Evolutionary conservation across 768 basidiomycete genomes (phyloP).

Genomic region (Harrya chromipes): DNA sequence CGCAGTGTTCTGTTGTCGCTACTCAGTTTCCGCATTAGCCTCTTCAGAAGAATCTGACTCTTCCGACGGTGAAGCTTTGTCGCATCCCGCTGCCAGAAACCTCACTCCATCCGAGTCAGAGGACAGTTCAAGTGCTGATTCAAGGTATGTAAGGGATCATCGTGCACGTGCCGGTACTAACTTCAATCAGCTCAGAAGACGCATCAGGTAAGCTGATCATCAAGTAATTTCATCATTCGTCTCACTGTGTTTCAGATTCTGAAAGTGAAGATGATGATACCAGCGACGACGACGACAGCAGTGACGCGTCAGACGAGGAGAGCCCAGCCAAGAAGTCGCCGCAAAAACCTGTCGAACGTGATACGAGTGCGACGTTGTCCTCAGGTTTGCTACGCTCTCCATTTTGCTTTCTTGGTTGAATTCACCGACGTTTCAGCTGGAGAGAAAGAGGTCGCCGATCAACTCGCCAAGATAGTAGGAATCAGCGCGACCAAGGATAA

Average conservation of each 20-base stretch:
- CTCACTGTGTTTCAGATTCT: constrained; percentile 14
- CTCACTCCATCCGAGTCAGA: constrained; percentile 17
- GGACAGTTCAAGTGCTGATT: constrained; percentile 23
- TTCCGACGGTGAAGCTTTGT: constrained; percentile 23
- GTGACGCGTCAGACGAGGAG: constrained; percentile 2
- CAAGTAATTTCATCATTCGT: neutral
- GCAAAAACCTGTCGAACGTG: constrained; percentile 23
- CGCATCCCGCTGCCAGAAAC: constrained; percentile 8
- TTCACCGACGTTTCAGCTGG: constrained; percentile 9
- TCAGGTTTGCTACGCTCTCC: constrained; percentile 24
- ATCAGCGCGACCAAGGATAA: constrained; percentile 1
- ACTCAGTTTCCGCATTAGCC: constrained; percentile 13
- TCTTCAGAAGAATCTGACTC: constrained; percentile 25
- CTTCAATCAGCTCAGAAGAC: constrained; percentile 17
- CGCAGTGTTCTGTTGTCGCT: neutral
- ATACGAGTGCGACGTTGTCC: constrained; percentile 41
- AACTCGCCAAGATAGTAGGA: neutral
- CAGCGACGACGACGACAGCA: constrained; percentile 11
- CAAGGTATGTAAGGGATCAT: constrained; percentile 18
- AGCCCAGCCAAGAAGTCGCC: constrained; percentile 1
- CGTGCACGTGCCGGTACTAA: constrained; percentile 7
- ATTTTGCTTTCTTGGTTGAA: neutral
- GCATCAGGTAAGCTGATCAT: constrained; percentile 16
- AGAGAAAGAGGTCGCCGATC: constrained; percentile 5
- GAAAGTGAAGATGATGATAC: constrained; percentile 7